phyloP scores from a whole-genome alignment of 257 asterid genomes.

The Solanum rostratum region DNA sequence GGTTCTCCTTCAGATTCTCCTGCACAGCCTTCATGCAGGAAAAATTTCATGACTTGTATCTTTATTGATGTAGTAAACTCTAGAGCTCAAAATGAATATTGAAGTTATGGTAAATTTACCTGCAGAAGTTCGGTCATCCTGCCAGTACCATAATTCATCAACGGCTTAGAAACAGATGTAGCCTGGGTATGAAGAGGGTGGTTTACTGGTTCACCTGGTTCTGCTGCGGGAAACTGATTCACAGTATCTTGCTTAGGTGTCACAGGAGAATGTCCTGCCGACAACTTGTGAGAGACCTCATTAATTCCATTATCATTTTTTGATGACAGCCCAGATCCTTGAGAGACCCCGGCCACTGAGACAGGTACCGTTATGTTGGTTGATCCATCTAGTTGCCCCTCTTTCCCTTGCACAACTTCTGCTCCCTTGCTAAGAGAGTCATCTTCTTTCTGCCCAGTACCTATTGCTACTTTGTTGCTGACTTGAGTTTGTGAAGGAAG shows the following conservation, averaged over 20 bases:
- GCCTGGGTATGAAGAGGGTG: constrained; percentile 3
- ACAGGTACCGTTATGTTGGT: constrained; percentile 14
- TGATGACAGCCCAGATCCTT: constrained; percentile 38
- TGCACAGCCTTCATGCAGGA: constrained; percentile 57
- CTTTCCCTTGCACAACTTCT: constrained; percentile 20
- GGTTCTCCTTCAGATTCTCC: constrained; percentile 53
- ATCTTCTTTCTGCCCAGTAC: constrained; percentile 13
- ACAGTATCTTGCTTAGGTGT: constrained; percentile 7
- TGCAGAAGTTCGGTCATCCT: constrained; percentile 89
- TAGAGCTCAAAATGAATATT: neutral
- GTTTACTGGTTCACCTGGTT: constrained; percentile 4
- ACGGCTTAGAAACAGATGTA: constrained; percentile 25
- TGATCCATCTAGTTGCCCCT: constrained; percentile 13
- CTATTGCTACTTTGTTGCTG: constrained; percentile 22
- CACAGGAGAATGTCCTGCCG: constrained; percentile 26
- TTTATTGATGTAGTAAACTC: neutral
- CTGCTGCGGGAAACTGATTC: constrained; percentile 9
- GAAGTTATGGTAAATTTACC: constrained; percentile 22
- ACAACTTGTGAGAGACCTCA: constrained; percentile 11
- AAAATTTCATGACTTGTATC: neutral
- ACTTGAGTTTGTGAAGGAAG: constrained; percentile 16
- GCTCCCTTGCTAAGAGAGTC: constrained; percentile 9
- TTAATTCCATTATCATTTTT: constrained; percentile 21
- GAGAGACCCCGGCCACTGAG: constrained; percentile 5
- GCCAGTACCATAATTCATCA: constrained; percentile 46